Evolutionary conservation across 371 early-diverging fungal genomes (phyloP), one percentile per base, ranked within the genome.

Genomic region (Circinella umbellata): DNA sequence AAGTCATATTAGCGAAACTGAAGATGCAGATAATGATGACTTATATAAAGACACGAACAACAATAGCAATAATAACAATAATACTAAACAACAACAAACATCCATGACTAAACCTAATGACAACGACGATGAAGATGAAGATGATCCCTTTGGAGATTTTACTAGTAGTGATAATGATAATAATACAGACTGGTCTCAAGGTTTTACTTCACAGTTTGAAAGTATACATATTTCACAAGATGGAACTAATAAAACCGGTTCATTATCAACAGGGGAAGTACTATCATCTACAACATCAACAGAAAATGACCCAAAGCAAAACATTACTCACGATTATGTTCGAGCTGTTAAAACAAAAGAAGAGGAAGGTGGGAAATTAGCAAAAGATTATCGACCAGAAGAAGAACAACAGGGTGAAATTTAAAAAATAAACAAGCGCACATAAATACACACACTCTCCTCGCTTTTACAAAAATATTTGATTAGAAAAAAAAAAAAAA

Each of bases 141-240:
- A 81, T 14, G 78, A 82, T 72, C 75, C 76, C 15, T 82, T 82
- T 69, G 78, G 82, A 53, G 82, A 79, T n/a, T 76, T 78, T 68
- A 67, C 75, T 15, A 69, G 71, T 59, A 72, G 75, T 48, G 71
- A 68, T 59, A 57, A 63, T 13, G 60, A 67, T 27, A 57, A 57
- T 48, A 51, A 66, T 27, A 27, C 27, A 27, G 73, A 69, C 8
- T 70, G 65, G 54, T 60, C 48, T 17, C 61, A 65, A 20, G 62
- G 63, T 13, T 71, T 67, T 47, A 47, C 67, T 46, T 53, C 67
- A 4, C 64, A 65, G 13, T 71, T 71, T 67, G 67, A 69, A 27
- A 73, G 57, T 54, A 61, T 64, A 39, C 61, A 47, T 36, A 66
- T 71, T 35, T 67, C 67, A 15, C 59, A 63, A 11, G 49, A 67